Conservation (phyloP, 2,329 filamentous ascomycete species). For the Periconia sp. region DNA sequence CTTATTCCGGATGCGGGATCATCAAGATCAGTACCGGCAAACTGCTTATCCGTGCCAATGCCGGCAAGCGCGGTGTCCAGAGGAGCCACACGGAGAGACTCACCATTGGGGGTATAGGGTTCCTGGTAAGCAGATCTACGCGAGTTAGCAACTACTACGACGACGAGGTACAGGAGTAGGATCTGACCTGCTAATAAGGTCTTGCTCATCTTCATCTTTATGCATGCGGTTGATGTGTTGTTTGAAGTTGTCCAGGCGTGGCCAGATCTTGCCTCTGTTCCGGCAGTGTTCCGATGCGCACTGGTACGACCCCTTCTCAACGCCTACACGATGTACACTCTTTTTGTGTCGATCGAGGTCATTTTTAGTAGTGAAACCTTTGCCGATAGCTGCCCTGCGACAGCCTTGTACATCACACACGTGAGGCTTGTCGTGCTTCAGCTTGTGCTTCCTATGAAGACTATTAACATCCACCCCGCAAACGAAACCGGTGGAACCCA, state of each 20-base stretch:
- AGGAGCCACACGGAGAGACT: slow-evolving; percentile 19
- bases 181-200: slow-evolving; percentile 51
- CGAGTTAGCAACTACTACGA: slow-evolving; percentile 10
- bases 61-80: slow-evolving; percentile 35
- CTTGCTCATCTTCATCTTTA: slow-evolving; percentile 45
- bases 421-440: slow-evolving; percentile 69
- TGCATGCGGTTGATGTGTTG: slow-evolving; percentile 76
- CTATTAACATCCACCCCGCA: slow-evolving; percentile 11
- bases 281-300: slow-evolving; percentile 62
- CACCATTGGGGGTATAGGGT: slow-evolving; percentile 6
- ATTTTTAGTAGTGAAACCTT: slow-evolving; percentile 78
- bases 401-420: slow-evolving; percentile 64
- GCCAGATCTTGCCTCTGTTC: slow-evolving; percentile 70
- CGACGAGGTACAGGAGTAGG: neutral
- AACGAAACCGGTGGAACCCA: slow-evolving; percentile 18
- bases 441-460: slow-evolving; percentile 68
- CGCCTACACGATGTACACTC: slow-evolving; percentile 64
- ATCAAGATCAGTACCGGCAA: slow-evolving; percentile 22
- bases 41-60: slow-evolving; percentile 26
- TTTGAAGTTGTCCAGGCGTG: slow-evolving; percentile 82
- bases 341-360: slow-evolving; percentile 79
- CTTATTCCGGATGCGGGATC: slow-evolving; percentile 20
- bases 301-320: slow-evolving; percentile 54
- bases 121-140: slow-evolving; percentile 26
- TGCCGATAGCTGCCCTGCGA: slow-evolving; percentile 43